Base-by-base conservation (phyloP, 176 grass and related monocot species). In the Tillandsia leiboldiana region DNA sequence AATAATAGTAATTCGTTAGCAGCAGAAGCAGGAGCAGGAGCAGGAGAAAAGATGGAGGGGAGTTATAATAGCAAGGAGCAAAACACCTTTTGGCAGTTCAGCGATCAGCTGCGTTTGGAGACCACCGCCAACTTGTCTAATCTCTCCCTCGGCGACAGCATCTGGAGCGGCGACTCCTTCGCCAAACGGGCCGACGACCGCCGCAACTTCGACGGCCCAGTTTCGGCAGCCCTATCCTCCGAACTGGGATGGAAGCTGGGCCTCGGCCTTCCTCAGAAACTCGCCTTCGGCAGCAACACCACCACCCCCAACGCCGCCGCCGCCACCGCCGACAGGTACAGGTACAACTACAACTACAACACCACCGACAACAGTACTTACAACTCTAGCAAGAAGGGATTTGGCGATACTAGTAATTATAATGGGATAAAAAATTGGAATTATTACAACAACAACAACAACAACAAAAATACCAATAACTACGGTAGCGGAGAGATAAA, bases 41-140 rank as follows among this genome's bases (percentile, higher is more conserved):
- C 33, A 42, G 33, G 5, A 42, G 33, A 42, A 7, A 3, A 42
- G 33, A 42, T 42, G 33, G 33, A 42, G 33, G 33, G 33, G 33
- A 1, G 0, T 4, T 42, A 42, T 42, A 42, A 42, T 5, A 42
- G 33, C 3, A 7, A 42, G 33, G 33, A 42, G 33, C 33, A 7
- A 42, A 42, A 0, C 5, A 74, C 75, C 66, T 96, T 97, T 84
- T 90, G 86, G 83, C 86, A 97, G 72, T 97, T 97, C 89, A 91
- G 86, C 79, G 93, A 97, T 63, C 89, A 87, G 84, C 83, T 92
- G 22, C 77, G 93, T 15, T 81, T 92, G 51, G 89, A 97, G 71
- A 90, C 93, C 49, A 42, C 33, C 33, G 53, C 78, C 62, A 70
- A 59, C 74, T 85, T 97, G 57, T 90, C 93, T 6, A 73, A 59